Percentiles rank a stretch among this genome's conserved stretches.
phyloP scores from a whole-genome alignment of 2,329 filamentous ascomycete genomes.

The Penicillium italicum region DNA sequence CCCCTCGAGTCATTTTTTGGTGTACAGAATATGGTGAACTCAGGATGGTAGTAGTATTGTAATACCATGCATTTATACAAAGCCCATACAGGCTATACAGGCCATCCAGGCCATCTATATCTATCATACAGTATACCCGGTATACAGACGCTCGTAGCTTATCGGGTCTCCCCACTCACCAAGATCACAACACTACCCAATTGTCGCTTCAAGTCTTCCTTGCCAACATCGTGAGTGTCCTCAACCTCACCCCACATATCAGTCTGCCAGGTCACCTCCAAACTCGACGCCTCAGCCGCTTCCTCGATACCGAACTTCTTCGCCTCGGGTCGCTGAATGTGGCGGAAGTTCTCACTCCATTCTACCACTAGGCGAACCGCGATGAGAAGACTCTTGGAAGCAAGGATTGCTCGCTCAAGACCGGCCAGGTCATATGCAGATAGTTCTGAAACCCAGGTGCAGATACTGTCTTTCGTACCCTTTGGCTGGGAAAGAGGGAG shows the following conservation, averaged over 20 bases:
- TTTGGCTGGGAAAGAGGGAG: constrained; percentile 69
- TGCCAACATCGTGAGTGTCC: constrained; percentile 94
- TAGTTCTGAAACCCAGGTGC: constrained; percentile 70
- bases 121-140: constrained; percentile 10
- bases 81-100: background rate
- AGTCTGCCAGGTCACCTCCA: constrained; percentile 90
- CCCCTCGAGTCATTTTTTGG: background rate
- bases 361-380: constrained; percentile 75
- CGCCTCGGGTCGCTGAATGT: constrained; percentile 42
- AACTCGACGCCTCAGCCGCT: constrained; percentile 69
- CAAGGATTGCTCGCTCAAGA: constrained; percentile 76
- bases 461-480: constrained; percentile 71
- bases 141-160: constrained; percentile 6
- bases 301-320: constrained; percentile 73
- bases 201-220: constrained; percentile 82
- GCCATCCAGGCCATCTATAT: background rate
- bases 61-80: constrained; percentile 3
- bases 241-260: constrained; percentile 93
- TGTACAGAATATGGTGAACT: background rate
- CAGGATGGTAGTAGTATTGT: background rate
- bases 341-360: constrained; percentile 74
- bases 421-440: constrained; percentile 79
- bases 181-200: constrained; percentile 81
- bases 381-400: constrained; percentile 79
- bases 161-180: constrained; percentile 57